phyloP scores from a whole-genome alignment of 345 rosid species.

The Chamaenerion angustifolium region DNA sequence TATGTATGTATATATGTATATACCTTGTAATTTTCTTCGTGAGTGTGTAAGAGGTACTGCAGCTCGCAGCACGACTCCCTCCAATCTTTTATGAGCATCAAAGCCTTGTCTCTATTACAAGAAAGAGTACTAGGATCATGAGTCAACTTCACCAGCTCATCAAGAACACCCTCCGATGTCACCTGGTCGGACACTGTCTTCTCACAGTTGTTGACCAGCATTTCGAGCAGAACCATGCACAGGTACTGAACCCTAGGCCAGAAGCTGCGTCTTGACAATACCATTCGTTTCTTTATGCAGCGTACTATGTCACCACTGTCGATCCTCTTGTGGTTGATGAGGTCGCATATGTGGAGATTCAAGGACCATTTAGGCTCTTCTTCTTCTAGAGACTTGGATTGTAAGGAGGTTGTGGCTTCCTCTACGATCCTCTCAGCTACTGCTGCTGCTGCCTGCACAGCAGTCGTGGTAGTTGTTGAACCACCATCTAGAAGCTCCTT shows the following conservation, averaged over 20 bases:
- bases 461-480: conserved; percentile 24
- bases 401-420: conserved; percentile 39
- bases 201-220: conserved; percentile 80
- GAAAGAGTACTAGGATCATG: conserved; percentile 77
- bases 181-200: conserved; percentile 69
- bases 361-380: conserved; percentile 63
- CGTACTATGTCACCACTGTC: conserved; percentile 65
- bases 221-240: conserved; percentile 75
- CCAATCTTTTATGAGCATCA: conserved; percentile 77
- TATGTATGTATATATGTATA: no score
- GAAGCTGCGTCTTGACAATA: conserved; percentile 25
- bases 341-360: conserved; percentile 73
- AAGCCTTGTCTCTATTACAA: conserved; percentile 68
- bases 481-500: conserved; percentile 85
- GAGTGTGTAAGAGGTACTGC: conserved; percentile 58
- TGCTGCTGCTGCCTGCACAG: no score
- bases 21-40: conserved; percentile 90
- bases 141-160: conserved; percentile 82
- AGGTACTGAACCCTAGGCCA: conserved; percentile 60
- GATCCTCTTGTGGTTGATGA: conserved; percentile 63
- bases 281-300: conserved; percentile 60
- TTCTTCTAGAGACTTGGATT: conserved; percentile 58
- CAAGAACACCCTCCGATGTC: conserved; percentile 88
- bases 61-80: conserved; percentile 74
- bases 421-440: conserved; percentile 66